Evolutionary conservation across 2,329 filamentous ascomycete genomes (phyloP).

Genomic region (Alternaria viburni): DNA sequence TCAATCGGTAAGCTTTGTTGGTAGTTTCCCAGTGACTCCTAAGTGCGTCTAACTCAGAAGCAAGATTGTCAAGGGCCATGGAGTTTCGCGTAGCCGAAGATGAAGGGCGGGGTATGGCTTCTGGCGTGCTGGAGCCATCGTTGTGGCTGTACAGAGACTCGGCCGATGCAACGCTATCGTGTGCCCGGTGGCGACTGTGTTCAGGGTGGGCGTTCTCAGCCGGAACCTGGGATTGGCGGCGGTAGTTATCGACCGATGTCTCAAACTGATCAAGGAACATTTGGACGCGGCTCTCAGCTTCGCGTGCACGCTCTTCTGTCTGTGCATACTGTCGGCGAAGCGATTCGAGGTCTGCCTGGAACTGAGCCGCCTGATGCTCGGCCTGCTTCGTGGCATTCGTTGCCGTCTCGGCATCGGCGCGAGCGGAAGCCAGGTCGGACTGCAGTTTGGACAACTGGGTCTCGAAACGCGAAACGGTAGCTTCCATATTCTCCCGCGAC

Average conservation of each 20-base stretch:
- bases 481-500: slow-evolving; percentile 72
- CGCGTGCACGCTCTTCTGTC: slow-evolving; percentile 82
- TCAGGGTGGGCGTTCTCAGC: slow-evolving; percentile 43
- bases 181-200: slow-evolving; percentile 50
- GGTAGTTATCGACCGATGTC: slow-evolving; percentile 90
- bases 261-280: slow-evolving; percentile 94
- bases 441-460: slow-evolving; percentile 71
- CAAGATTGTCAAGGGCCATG: slow-evolving; percentile 84
- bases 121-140: slow-evolving; percentile 45
- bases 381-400: slow-evolving; percentile 60
- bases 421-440: slow-evolving; percentile 70
- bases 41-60: slow-evolving; percentile 88
- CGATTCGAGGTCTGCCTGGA: slow-evolving; percentile 75
- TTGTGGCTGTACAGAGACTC: slow-evolving; percentile 58
- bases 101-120: slow-evolving; percentile 33
- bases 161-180: slow-evolving; percentile 67
- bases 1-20: slow-evolving; percentile 92
- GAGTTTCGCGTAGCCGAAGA: slow-evolving; percentile 59
- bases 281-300: slow-evolving; percentile 92
- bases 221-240: slow-evolving; percentile 68
- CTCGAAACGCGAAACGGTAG: slow-evolving; percentile 72
- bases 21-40: slow-evolving; percentile 94
- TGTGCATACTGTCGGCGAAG: slow-evolving; percentile 81
- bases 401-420: slow-evolving; percentile 73
- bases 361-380: slow-evolving; percentile 58